phyloP scores from a whole-genome alignment of 441 rosid species.

The Populus hybrid region DNA sequence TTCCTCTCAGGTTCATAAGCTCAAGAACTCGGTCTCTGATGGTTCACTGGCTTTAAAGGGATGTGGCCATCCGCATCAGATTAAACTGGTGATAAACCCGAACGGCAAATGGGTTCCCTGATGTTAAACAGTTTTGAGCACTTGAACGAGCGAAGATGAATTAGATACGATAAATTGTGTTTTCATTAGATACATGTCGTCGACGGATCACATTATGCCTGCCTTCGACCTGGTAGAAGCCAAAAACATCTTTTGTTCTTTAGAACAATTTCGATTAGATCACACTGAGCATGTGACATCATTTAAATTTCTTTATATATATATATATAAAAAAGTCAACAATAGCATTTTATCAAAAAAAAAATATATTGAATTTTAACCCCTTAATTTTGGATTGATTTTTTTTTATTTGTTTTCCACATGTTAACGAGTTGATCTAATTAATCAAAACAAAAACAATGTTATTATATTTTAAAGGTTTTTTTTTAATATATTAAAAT shows the following conservation, averaged over 20 bases:
- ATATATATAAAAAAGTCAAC: no score
- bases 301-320: no score
- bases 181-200: neutral
- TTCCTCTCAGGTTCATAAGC: constrained; percentile 63
- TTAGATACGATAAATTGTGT: neutral
- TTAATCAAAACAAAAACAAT: no score
- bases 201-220: neutral
- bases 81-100: no score
- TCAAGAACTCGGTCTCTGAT: neutral
- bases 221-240: neutral
- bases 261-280: neutral
- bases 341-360: no score
- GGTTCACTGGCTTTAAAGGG: neutral
- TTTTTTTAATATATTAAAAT: no score
- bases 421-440: no score
- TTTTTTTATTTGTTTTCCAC: no score
- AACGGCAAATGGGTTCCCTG: neutral
- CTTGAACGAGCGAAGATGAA: neutral
- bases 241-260: neutral
- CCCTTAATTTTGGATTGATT: no score
- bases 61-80: neutral
- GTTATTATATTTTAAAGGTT: no score
- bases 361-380: no score
- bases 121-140: neutral
- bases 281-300: neutral